Percentiles rank a stretch among this genome's conserved stretches.
These are phyloP conservation scores for Trichoderma asperelloides DNA, from an alignment of 495 filamentous ascomycete genomes.

Conservation along the genomic window DNA sequence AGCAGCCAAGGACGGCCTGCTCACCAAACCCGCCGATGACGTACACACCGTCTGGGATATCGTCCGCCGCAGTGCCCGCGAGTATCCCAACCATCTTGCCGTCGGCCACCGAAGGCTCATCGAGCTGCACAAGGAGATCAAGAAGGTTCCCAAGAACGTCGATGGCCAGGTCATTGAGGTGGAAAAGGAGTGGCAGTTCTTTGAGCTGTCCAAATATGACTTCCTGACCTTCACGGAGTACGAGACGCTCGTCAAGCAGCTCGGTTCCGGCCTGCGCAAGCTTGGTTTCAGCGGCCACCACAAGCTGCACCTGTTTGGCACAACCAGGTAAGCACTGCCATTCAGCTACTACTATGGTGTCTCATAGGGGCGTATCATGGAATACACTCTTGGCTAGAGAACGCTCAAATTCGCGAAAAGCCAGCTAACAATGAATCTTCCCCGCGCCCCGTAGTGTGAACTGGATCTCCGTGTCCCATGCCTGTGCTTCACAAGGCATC, in stretches of 20 bases:
- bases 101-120: slow-evolving; percentile 50
- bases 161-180: slow-evolving; percentile 52
- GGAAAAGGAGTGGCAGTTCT: slow-evolving; percentile 61
- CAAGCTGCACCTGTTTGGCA: slow-evolving; percentile 51
- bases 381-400: too few relatives aligned
- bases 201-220: slow-evolving; percentile 51
- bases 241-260: slow-evolving; percentile 39
- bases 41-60: slow-evolving; percentile 53
- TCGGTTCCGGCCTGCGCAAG: slow-evolving; percentile 49
- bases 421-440: background rate
- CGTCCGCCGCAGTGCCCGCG: slow-evolving; percentile 41
- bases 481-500: slow-evolving; percentile 80
- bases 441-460: slow-evolving; percentile 24
- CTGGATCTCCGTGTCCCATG: slow-evolving; percentile 50
- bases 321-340: slow-evolving; percentile 36
- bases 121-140: slow-evolving; percentile 50
- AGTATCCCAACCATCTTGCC: slow-evolving; percentile 47
- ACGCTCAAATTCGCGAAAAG: slow-evolving; percentile 33
- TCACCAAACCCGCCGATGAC: slow-evolving; percentile 38
- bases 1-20: slow-evolving; percentile 43
- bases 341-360: background rate
- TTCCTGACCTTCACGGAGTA: slow-evolving; percentile 56
- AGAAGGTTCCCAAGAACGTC: slow-evolving; percentile 59
- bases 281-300: slow-evolving; percentile 43
- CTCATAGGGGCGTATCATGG: too few relatives aligned